Percentiles rank a stretch among this genome's conserved stretches.
phyloP scores from a whole-genome alignment of 768 basidiomycete genomes.

The Mycena indigotica region DNA sequence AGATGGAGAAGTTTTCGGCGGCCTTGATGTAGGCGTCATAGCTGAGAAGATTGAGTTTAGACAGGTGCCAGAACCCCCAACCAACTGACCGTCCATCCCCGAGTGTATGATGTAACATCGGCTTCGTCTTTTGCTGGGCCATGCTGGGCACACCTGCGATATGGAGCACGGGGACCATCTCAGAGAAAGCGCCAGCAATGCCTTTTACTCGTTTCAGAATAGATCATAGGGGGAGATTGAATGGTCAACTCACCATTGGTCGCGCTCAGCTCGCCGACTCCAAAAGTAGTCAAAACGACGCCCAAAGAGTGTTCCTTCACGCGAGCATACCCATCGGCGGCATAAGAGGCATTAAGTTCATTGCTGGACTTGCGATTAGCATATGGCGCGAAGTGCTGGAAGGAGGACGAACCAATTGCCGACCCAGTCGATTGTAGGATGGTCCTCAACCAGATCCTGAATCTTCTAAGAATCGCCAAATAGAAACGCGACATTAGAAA shows the following conservation, averaged over 20 bases:
- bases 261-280: conserved; percentile 91
- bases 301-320: conserved; percentile 76
- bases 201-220: conserved; percentile 26
- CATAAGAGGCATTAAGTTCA: conserved; percentile 86
- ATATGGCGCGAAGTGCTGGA: neutral
- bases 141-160: conserved; percentile 84
- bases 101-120: conserved; percentile 86
- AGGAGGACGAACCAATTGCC: conserved; percentile 67
- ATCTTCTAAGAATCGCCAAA: neutral
- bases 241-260: conserved; percentile 50
- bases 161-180: conserved; percentile 89
- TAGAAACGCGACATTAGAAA: neutral
- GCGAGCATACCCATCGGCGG: conserved; percentile 91
- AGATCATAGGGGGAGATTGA: neutral
- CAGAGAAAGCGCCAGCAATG: conserved; percentile 80
- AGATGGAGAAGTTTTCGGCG: conserved; percentile 70
- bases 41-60: conserved; percentile 28
- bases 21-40: conserved; percentile 82
- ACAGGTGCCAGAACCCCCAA: too few relatives aligned
- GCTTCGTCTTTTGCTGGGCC: conserved; percentile 65
- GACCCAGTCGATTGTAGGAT: conserved; percentile 79
- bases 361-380: conserved; percentile 51
- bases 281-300: conserved; percentile 82
- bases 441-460: conserved; percentile 75
- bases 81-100: conserved; percentile 80